Evolutionary conservation across 139 green algal genomes (phyloP), one percentile per base, ranked within the genome.

Genomic region (Eudorina sp.): DNA sequence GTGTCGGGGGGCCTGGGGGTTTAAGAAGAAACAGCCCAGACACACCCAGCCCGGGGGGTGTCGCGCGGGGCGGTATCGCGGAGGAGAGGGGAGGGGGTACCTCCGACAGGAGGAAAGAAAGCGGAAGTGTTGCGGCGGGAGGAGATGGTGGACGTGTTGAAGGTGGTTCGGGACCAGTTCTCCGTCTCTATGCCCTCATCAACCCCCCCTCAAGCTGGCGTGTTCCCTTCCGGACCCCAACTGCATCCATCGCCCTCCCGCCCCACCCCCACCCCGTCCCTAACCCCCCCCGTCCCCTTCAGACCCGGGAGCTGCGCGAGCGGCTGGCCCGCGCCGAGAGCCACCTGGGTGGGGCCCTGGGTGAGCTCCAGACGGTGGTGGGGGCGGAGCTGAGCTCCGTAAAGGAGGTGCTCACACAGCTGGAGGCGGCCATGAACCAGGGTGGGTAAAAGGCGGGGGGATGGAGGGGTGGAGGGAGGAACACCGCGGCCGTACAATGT

Each of bases 321-420:
- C 81, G 81, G 45, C 34, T 87, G 62, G 40, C 62, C 4, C 81
- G 81, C 31, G 46, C 81, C 31, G 81, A 87, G 60, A 79, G 43
- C 81, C 62, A 79, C 81, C 81, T 87, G 62, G 64, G 62, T 16
- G 81, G 81, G 23, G 64, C 81, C 18, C 64, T 87, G 43, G 81
- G 81, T 38, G 81, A 87, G 81, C 64, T 87, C 29, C 62, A 78
- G 62, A 66, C 45, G 45, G 45, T 87, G 62, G 81, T 87, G 81
- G 81, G 81, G 13, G 81, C 62, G 27, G 81, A 87, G 60, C 43
- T 87, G 64, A 68, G 45, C 81, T 77, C 25, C 62, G 53, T 87
- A n/a, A 87, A 87, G 81, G 81, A 87, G 64, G 81, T 87, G 62
- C 62, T 87, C 21, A 53, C 62, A 48, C 62, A 78, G 81, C 64